These are phyloP conservation scores for Mortierella hygrophila DNA, from an alignment of 192 early-diverging fungal genomes.

Conservation along the genomic window DNA sequence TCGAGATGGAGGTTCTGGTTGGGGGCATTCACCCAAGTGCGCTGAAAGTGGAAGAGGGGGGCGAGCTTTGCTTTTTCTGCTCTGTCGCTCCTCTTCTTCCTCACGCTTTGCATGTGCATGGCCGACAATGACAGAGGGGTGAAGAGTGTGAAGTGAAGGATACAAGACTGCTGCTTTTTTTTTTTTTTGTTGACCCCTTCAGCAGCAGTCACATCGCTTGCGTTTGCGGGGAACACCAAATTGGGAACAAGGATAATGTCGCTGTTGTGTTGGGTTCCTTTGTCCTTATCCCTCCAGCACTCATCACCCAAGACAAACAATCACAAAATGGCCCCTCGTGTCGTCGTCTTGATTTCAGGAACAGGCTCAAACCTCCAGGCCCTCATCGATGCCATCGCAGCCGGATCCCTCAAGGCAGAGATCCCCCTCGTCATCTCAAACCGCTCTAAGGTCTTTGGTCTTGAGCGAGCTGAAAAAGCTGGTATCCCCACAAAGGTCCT, in stretches of 20 bases:
- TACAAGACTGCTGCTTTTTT: background rate
- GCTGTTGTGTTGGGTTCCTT: background rate
- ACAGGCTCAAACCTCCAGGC: constrained; percentile 98
- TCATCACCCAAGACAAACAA: background rate
- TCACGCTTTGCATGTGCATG: background rate
- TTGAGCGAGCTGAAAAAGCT: constrained; percentile 86
- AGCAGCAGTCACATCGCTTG: background rate
- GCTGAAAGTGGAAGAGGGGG: constrained; percentile 11
- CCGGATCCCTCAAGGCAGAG: constrained; percentile 65
- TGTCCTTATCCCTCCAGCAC: background rate
- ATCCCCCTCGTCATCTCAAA: constrained; percentile 95
- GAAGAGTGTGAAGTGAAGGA: background rate
- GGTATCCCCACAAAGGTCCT: constrained; percentile 86
- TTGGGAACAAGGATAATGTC: background rate
- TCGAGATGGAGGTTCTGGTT: constrained; percentile 25
- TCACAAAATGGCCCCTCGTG: constrained; percentile 51
- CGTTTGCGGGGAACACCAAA: background rate
- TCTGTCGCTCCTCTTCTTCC: background rate
- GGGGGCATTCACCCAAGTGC: background rate
- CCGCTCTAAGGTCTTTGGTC: constrained; percentile 85
- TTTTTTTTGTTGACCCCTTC: background rate
- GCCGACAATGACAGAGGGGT: too few relatives aligned
- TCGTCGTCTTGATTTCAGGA: constrained; percentile 96
- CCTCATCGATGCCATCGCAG: constrained; percentile 83
- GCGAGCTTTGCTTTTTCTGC: constrained; percentile 4